These are phyloP conservation scores for Circinella umbellata DNA, from an alignment of 371 early-diverging fungal species.

Conservation along the genomic window DNA sequence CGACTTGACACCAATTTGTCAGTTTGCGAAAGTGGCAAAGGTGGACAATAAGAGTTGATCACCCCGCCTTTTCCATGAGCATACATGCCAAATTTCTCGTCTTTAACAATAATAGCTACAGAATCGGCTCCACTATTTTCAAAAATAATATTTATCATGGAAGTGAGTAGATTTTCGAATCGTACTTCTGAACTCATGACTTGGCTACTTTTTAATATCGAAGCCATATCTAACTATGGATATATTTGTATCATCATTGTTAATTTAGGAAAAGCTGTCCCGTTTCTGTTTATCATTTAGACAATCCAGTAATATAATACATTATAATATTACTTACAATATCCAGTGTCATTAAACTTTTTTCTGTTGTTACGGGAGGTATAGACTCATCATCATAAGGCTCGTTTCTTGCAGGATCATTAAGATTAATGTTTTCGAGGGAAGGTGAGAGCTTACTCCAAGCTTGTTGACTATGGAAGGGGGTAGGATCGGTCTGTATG, in stretches of 20 bases:
- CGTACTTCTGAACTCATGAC: slow-evolving; percentile 51
- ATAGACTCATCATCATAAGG: slow-evolving; percentile 35
- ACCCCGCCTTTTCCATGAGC: slow-evolving; percentile 45
- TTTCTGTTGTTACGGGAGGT: slow-evolving; percentile 47
- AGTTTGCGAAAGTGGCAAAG: slow-evolving; percentile 33
- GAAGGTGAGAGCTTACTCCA: slow-evolving; percentile 43
- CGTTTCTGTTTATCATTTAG: background rate
- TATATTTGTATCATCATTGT: background rate
- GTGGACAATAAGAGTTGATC: slow-evolving; percentile 44
- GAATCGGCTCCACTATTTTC: slow-evolving; percentile 51
- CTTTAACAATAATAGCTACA: slow-evolving; percentile 50
- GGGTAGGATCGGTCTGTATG: slow-evolving; percentile 47
- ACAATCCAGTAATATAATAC: background rate
- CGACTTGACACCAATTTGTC: slow-evolving; percentile 41
- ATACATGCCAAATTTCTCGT: slow-evolving; percentile 44
- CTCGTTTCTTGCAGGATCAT: slow-evolving; percentile 26
- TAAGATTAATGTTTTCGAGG: background rate
- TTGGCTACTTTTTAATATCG: slow-evolving; percentile 49
- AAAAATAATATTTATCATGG: slow-evolving; percentile 47
- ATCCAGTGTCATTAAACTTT: slow-evolving; percentile 47
- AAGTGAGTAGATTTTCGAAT: slow-evolving; percentile 41
- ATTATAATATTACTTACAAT: slow-evolving; percentile 31
- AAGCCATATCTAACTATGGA: slow-evolving; percentile 36
- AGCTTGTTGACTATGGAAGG: slow-evolving; percentile 36
- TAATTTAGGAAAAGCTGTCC: too few relatives aligned